Percentiles rank a stretch among this genome's conserved stretches.
phyloP scores from a whole-genome alignment of 768 basidiomycete species.

The Pleurotus tuber-regium region DNA sequence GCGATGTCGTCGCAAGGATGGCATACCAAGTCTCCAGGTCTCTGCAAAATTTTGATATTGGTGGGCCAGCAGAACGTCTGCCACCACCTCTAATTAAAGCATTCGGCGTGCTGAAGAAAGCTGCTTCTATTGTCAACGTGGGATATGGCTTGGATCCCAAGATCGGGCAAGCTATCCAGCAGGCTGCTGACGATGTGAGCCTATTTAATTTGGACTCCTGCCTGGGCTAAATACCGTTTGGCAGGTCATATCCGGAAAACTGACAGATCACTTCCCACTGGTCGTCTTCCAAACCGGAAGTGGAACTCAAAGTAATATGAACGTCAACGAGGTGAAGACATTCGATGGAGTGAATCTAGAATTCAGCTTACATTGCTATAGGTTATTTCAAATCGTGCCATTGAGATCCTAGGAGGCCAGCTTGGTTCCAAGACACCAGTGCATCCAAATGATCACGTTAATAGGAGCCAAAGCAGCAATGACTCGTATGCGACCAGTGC shows the following conservation, averaged over 20 bases:
- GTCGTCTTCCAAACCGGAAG: slow-evolving; percentile 99
- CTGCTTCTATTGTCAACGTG: slow-evolving; percentile 88
- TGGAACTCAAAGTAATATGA: slow-evolving; percentile 99
- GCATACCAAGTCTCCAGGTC: slow-evolving; percentile 40
- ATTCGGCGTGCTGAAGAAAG: slow-evolving; percentile 97
- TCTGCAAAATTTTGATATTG: slow-evolving; percentile 97
- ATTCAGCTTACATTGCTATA: slow-evolving; percentile 23
- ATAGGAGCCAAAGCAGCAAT: slow-evolving; percentile 98
- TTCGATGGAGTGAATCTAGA: neutral
- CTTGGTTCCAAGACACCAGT: slow-evolving; percentile 96
- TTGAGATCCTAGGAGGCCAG: slow-evolving; percentile 93
- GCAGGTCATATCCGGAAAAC: slow-evolving; percentile 95
- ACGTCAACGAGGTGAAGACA: slow-evolving; percentile 80
- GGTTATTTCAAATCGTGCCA: slow-evolving; percentile 98
- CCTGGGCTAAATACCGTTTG: no score
- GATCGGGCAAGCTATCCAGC: slow-evolving; percentile 83
- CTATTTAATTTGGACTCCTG: neutral
- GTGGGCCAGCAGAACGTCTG: slow-evolving; percentile 89
- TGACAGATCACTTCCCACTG: slow-evolving; percentile 94
- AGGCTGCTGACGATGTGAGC: slow-evolving; percentile 90
- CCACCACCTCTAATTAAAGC: slow-evolving; percentile 97
- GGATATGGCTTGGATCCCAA: slow-evolving; percentile 88
- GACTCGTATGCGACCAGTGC: slow-evolving; percentile 63
- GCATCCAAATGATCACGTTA: slow-evolving; percentile 99
- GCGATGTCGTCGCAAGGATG: neutral